phyloP scores from a whole-genome alignment of 345 rosid genomes.

The Iberis pinnata region DNA sequence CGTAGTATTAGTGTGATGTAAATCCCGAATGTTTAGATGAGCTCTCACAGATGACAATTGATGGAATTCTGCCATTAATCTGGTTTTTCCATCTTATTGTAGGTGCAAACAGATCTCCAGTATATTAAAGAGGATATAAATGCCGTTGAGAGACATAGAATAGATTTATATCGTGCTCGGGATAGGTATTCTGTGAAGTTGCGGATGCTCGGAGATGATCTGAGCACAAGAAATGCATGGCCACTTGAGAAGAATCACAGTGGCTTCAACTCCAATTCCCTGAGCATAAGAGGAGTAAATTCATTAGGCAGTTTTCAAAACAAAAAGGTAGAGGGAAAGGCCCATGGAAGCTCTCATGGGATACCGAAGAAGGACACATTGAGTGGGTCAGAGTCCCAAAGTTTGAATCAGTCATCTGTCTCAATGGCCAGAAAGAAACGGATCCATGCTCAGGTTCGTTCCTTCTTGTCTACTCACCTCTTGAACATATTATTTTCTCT shows the following conservation, averaged over 20 bases:
- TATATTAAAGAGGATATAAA: conserved; percentile 84
- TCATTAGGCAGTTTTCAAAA: conserved; percentile 44
- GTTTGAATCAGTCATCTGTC: conserved; percentile 57
- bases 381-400: conserved; percentile 66
- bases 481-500: conserved; percentile 8
- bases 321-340: conserved; percentile 63
- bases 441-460: conserved; percentile 77
- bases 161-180: conserved; percentile 72
- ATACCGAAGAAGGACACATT: conserved; percentile 59
- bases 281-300: conserved; percentile 54
- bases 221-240: conserved; percentile 53
- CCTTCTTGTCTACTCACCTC: conserved; percentile 17
- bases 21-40: conserved; percentile 8
- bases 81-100: conserved; percentile 20
- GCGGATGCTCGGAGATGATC: conserved; percentile 83
- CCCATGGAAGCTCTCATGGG: conserved; percentile 61
- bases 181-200: conserved; percentile 73
- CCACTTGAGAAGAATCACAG: conserved; percentile 47
- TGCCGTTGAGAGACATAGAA: conserved; percentile 81
- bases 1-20: too few relatives aligned
- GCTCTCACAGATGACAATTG: not conserved
- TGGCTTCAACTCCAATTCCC: conserved; percentile 47
- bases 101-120: conserved; percentile 83
- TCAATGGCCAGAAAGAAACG: conserved; percentile 79
- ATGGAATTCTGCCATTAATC: not conserved